Percentiles rank a stretch among this genome's conserved stretches.
Conservation (phyloP, 1,284 basidiomycete genomes). For the Lentinula novae-zelandiae region DNA sequence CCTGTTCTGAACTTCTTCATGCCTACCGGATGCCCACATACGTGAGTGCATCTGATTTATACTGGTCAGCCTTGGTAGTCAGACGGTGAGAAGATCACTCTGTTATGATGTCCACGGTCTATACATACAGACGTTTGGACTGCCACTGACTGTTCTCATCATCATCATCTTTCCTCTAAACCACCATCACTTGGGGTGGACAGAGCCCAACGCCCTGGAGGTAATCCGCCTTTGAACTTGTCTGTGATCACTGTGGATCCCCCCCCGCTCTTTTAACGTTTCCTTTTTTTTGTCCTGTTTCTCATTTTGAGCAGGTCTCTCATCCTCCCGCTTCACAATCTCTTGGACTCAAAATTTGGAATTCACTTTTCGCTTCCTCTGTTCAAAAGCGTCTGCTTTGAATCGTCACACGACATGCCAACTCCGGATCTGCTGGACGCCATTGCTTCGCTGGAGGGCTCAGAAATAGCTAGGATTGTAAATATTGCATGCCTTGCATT, state of each 20-base stretch:
- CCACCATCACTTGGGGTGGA: not conserved
- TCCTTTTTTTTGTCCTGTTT: not conserved
- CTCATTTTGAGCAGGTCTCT: constrained; percentile 7
- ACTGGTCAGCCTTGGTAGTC: not conserved
- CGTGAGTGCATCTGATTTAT: not conserved
- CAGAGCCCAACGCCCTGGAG: not conserved
- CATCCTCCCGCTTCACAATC: not conserved
- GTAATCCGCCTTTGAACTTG: not conserved
- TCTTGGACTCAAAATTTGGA: not conserved
- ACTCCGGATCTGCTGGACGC: not conserved
- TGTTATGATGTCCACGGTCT: not conserved
- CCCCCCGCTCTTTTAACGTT: constrained; percentile 1
- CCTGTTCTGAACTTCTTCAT: not conserved
- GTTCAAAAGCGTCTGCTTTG: not conserved
- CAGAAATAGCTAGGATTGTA: constrained; percentile 26
- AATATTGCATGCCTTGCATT: constrained; percentile 30
- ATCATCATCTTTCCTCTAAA: not conserved
- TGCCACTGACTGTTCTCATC: constrained; percentile 6
- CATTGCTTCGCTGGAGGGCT: constrained; percentile 23
- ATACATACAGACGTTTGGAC: not conserved
- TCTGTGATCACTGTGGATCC: not conserved
- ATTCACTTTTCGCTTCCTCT: not conserved
- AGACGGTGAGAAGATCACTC: not conserved
- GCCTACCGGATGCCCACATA: not conserved
- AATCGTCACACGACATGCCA: not conserved